Percentiles rank a stretch among this genome's conserved stretches.
Evolutionary conservation across 2,329 filamentous ascomycete species (phyloP).

Genomic region (Pestalotiopsis sp.): DNA sequence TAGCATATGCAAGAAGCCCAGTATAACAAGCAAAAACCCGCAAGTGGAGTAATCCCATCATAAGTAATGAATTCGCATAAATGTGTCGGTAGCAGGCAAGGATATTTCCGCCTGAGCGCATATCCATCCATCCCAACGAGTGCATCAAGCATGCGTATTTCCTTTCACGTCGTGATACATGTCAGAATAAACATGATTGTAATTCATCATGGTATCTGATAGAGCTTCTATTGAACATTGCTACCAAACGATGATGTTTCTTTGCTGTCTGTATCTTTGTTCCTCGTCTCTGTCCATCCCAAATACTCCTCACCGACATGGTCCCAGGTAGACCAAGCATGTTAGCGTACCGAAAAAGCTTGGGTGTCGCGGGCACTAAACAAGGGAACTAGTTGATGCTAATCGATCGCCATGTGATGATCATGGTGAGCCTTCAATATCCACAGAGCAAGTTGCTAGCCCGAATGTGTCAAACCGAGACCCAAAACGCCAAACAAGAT

Average conservation of each 20-base stretch:
- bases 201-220: too few relatives aligned
- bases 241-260: not conserved
- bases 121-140: not conserved
- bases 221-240: not conserved
- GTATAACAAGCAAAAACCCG: not conserved
- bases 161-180: too few relatives aligned
- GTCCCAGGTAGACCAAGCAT: not conserved
- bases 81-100: not conserved
- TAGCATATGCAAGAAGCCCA: not conserved
- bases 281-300: not conserved
- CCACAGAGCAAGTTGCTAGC: slow-evolving; percentile 2
- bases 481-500: not conserved
- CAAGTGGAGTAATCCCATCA: not conserved
- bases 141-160: not conserved
- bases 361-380: not conserved
- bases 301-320: not conserved
- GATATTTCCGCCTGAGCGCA: not conserved
- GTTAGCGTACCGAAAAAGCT: slow-evolving; percentile 4
- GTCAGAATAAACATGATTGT: too few relatives aligned
- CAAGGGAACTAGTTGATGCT: slow-evolving; percentile 1
- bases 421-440: slow-evolving; percentile 1
- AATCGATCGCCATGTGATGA: not conserved
- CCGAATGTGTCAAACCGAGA: not conserved
- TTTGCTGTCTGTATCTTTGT: not conserved
- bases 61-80: not conserved